phyloP scores from a whole-genome alignment of 2,329 filamentous ascomycete genomes.

The Aspergillus sp. region DNA sequence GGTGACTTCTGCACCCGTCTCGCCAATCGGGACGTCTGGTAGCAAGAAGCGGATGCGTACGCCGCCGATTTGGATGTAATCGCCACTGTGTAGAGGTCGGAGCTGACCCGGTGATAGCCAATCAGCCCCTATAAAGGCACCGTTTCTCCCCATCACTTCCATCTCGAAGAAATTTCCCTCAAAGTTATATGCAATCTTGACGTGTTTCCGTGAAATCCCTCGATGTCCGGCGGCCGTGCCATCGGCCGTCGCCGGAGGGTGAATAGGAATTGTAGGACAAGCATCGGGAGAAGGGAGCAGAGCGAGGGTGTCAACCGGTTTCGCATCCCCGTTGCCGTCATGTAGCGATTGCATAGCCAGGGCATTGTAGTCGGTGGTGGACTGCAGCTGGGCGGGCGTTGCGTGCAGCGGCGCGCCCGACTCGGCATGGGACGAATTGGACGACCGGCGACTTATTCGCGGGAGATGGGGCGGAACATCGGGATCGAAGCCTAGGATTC shows the following conservation, averaged over 20 bases:
- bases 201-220: conserved; percentile 62
- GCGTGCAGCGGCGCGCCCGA: conserved; percentile 35
- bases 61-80: conserved; percentile 60
- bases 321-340: conserved; percentile 36
- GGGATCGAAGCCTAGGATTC: conserved; percentile 52
- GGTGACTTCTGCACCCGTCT: conserved; percentile 48
- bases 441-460: conserved; percentile 49
- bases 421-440: conserved; percentile 49
- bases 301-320: conserved; percentile 47
- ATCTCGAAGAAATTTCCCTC: conserved; percentile 58
- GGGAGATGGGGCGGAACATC: conserved; percentile 42
- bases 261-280: conserved; percentile 60
- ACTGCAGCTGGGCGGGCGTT: conserved; percentile 39
- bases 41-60: conserved; percentile 58
- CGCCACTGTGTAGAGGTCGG: conserved; percentile 55
- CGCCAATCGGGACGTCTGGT: conserved; percentile 51
- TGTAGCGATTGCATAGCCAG: conserved; percentile 46
- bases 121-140: conserved; percentile 55
- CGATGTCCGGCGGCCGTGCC: conserved; percentile 52
- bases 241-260: conserved; percentile 51
- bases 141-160: conserved; percentile 59
- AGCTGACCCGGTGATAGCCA: conserved; percentile 49
- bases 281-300: conserved; percentile 52
- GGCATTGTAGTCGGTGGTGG: conserved; percentile 46
- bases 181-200: conserved; percentile 61